These are phyloP conservation scores for Talaromyces nanjingensis DNA, from an alignment of 495 filamentous ascomycete species.

Conservation along the genomic window DNA sequence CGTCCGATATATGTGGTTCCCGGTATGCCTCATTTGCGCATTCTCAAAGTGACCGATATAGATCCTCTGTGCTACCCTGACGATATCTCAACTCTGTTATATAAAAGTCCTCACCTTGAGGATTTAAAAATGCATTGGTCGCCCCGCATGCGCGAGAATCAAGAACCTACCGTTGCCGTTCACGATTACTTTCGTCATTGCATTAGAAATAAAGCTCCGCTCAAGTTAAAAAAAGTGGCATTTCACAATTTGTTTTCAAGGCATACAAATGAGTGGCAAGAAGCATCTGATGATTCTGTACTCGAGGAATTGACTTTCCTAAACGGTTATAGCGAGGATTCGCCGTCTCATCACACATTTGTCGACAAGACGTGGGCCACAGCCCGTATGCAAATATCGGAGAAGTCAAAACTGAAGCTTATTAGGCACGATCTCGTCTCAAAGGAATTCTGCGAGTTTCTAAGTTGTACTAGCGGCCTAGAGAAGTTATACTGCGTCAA, in stretches of 20 bases:
- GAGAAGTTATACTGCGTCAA: slow-evolving; percentile 43
- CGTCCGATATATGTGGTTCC: slow-evolving; percentile 53
- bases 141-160: slow-evolving; percentile 52
- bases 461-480: slow-evolving; percentile 30
- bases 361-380: slow-evolving; percentile 46
- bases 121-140: slow-evolving; percentile 54
- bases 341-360: slow-evolving; percentile 42
- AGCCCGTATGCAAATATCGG: slow-evolving; percentile 17
- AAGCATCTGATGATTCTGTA: slow-evolving; percentile 29
- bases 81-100: slow-evolving; percentile 51
- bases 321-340: slow-evolving; percentile 30
- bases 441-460: slow-evolving; percentile 33
- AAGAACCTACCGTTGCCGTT: slow-evolving; percentile 49
- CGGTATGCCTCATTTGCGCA: slow-evolving; percentile 46
- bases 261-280: slow-evolving; percentile 36
- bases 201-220: slow-evolving; percentile 31
- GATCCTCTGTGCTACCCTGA: slow-evolving; percentile 61
- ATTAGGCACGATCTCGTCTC: slow-evolving; percentile 36
- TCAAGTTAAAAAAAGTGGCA: slow-evolving; percentile 41
- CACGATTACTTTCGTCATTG: slow-evolving; percentile 52
- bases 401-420: slow-evolving; percentile 34
- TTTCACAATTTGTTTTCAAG: slow-evolving; percentile 53
- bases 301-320: slow-evolving; percentile 49
- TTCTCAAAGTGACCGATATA: slow-evolving; percentile 49
- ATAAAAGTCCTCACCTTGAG: slow-evolving; percentile 43